Evolutionary conservation across 176 grass and related monocot species (phyloP).

Genomic region (Oryza glumipatula): DNA sequence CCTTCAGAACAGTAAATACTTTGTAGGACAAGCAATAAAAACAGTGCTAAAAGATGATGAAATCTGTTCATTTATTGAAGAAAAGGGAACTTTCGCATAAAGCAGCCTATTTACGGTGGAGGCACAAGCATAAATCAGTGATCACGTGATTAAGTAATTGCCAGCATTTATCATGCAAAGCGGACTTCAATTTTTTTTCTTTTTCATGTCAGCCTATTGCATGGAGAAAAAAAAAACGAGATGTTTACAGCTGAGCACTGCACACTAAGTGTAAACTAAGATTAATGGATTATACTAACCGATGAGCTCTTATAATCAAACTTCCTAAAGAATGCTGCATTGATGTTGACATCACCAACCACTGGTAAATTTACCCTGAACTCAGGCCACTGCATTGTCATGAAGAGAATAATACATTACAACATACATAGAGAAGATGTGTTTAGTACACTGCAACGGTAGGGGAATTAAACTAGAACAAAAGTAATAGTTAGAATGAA

Average conservation of each 20-base stretch:
- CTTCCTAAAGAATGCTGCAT: constrained; percentile 82
- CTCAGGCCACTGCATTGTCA: constrained; percentile 82
- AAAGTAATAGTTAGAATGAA: constrained; percentile 6
- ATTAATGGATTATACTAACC: constrained; percentile 48
- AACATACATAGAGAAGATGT: constrained; percentile 14
- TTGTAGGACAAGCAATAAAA: neutral
- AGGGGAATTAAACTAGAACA: constrained; percentile 5
- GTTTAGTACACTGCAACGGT: constrained; percentile 19
- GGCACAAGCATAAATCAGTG: constrained; percentile 13
- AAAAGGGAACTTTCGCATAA: neutral
- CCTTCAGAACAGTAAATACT: neutral
- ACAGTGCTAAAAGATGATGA: constrained; percentile 11
- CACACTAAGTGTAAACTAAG: neutral
- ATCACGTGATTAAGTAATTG: constrained; percentile 12
- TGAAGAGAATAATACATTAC: constrained; percentile 24
- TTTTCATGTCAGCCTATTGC: constrained; percentile 8
- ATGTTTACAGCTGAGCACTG: neutral
- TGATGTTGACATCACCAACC: constrained; percentile 80
- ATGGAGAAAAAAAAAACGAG: neutral
- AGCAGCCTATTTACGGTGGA: neutral
- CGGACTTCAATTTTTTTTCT: neutral
- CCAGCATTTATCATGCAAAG: neutral
- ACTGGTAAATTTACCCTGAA: constrained; percentile 68
- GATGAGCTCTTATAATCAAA: constrained; percentile 91
- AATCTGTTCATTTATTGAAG: neutral